Evolutionary conservation across 768 basidiomycete species (phyloP), one percentile per base, ranked within the genome.

Genomic region (Macrolepiota albuminosa): DNA sequence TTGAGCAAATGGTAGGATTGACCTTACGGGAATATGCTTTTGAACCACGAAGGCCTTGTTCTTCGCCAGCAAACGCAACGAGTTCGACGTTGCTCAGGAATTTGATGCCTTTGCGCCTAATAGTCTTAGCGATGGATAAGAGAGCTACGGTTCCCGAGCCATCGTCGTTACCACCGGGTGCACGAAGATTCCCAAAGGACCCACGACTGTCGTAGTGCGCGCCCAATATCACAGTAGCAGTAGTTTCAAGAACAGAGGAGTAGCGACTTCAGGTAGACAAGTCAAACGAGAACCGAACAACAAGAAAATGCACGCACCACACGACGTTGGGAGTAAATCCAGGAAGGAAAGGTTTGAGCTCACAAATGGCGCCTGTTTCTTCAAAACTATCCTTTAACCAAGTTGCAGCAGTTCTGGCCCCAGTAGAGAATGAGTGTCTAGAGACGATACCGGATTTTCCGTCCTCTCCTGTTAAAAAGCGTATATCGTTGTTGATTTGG

Each of bases 121-220:
- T 91, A 3, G 86, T 83, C 43, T 84, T 84, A 4, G 93, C 93
- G 61, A 96, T 91, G 4, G 83, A 84, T 18, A 97, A 78, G n/a
- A 96, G 70, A 2, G 89, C 86, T 8, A 82, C 82, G 16, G 85
- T 85, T 9, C 82, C 82, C 14, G 80, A 81, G 37, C 81, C 82
- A 63, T 84, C 81, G 55, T 83, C 82, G 56, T 84, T 72, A 45
- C 67, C 84, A 52, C 76, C 83, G 29, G 80, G 89, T 39, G 84
- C 88, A 37, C 87, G 81, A 14, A 78, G 79, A 62, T 77, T 84
- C 11, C 94, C 95, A 69, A 93, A 96, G 0, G 89, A 89, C 18
- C 94, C 94, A 40, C 94, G 87, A 48, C 89, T 92, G 69, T 97
- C 93, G 68, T 95, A 97, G 71, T 96, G 95, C 2, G 87, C 91